A percentile compares a stretch with the other conserved stretches of the same genome.
These are phyloP conservation scores for Coemansia sp. DNA, from an alignment of 192 early-diverging fungal species.

Conservation along the genomic window DNA sequence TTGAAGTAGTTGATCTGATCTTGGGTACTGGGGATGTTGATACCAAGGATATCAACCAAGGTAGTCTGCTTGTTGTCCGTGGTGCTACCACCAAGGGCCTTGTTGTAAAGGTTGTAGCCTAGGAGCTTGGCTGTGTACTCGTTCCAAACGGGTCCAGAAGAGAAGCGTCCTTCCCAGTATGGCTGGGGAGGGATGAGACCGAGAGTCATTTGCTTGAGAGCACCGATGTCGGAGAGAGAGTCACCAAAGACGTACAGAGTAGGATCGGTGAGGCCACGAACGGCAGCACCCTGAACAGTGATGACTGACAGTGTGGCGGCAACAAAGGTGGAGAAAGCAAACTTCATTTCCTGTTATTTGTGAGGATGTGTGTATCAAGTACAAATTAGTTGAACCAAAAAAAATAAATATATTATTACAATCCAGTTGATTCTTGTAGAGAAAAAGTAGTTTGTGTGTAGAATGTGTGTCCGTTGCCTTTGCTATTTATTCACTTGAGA, in stretches of 20 bases:
- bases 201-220: conserved; percentile 18
- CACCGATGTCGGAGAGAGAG: conserved; percentile 21
- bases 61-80: conserved; percentile 18
- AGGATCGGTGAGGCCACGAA: conserved; percentile 6
- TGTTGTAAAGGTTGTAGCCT: conserved; percentile 18
- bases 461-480: too few species aligned
- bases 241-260: conserved; percentile 35
- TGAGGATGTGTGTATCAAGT: too few species aligned
- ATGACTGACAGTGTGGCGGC: background rate
- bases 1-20: conserved; percentile 36
- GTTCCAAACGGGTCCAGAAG: conserved; percentile 27
- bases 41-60: conserved; percentile 7
- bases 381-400: too few species aligned
- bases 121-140: conserved; percentile 33
- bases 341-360: too few species aligned
- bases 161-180: conserved; percentile 39
- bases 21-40: conserved; percentile 32
- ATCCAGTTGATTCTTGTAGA: too few species aligned
- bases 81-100: conserved; percentile 23
- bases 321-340: background rate
- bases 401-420: too few species aligned
- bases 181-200: conserved; percentile 21
- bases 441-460: too few species aligned
- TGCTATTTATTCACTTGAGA: too few species aligned
- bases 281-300: background rate